These are phyloP conservation scores for Trichodelitschia bisporula DNA, from an alignment of 495 filamentous ascomycete species.

Conservation along the genomic window DNA sequence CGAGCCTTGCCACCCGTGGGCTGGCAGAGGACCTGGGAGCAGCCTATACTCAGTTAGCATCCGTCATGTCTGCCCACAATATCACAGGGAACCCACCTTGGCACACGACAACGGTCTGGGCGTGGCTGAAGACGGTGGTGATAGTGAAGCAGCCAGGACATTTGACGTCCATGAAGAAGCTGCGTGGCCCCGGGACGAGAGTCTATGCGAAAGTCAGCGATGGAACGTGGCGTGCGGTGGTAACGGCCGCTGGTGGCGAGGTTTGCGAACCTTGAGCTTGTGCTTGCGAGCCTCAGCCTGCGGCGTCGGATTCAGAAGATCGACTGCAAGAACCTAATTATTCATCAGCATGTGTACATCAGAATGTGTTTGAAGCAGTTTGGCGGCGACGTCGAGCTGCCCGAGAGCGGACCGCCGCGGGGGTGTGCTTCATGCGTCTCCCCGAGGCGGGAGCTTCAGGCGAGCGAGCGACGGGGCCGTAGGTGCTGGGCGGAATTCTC, in stretches of 20 bases:
- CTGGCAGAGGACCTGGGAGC: slow-evolving; percentile 92
- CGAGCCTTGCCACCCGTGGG: slow-evolving; percentile 95
- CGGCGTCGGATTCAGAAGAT: slow-evolving; percentile 95
- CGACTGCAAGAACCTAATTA: slow-evolving; percentile 97
- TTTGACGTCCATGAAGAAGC: slow-evolving; percentile 99
- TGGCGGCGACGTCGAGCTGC: no score
- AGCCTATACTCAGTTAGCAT: slow-evolving; percentile 31
- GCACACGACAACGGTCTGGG: slow-evolving; percentile 99
- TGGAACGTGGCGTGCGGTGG: no score
- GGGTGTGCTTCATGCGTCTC: no score
- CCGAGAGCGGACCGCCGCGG: no score
- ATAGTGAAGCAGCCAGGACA: slow-evolving; percentile 99
- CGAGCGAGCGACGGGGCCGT: no score
- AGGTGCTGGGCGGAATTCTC: no score
- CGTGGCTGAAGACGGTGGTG: slow-evolving; percentile 99
- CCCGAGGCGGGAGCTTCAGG: no score
- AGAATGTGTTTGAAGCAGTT: no score
- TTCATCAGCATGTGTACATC: no score
- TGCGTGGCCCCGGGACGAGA: slow-evolving; percentile 82
- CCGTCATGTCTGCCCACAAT: no score
- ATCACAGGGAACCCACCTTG: no score
- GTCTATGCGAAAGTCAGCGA: slow-evolving; percentile 35
- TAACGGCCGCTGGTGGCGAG: no score
- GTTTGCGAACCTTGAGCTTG: slow-evolving; percentile 81
- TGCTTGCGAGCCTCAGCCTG: slow-evolving; percentile 93